phyloP scores from a whole-genome alignment of 2,329 filamentous ascomycete species.

The Allantophomopsis lycopodina region DNA sequence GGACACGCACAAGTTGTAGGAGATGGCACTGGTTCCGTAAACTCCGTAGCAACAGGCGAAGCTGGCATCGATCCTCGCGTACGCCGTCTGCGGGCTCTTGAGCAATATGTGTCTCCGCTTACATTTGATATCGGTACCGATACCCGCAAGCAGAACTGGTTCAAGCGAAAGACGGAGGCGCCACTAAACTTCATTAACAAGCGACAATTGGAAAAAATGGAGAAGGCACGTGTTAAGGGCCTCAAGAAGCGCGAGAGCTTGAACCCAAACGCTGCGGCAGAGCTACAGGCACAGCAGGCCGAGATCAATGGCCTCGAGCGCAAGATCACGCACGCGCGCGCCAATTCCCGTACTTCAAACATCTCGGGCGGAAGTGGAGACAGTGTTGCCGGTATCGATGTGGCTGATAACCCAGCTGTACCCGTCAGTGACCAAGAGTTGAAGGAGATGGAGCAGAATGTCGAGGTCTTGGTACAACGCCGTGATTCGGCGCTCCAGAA shows the following conservation, averaged over 20 bases:
- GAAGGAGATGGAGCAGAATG: constrained; percentile 3
- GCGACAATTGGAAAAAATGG: constrained; percentile 5
- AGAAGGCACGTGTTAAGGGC: constrained; percentile 2
- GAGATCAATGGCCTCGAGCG: constrained; percentile 4
- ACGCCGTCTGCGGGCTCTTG: constrained; percentile 8
- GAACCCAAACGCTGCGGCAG: constrained; percentile 1
- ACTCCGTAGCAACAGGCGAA: neutral
- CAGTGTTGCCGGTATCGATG: too few relatives aligned
- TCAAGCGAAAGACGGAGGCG: constrained; percentile 6
- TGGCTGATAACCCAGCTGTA: neutral
- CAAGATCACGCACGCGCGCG: constrained; percentile 1
- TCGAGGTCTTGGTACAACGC: constrained; percentile 2
- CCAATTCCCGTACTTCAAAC: too few relatives aligned
- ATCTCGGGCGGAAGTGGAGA: too few relatives aligned
- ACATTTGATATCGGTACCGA: constrained; percentile 9
- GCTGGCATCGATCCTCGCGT: constrained; percentile 7
- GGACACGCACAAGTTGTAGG: neutral
- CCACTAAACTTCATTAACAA: constrained; percentile 9
- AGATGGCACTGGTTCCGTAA: too few relatives aligned
- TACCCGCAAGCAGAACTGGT: constrained; percentile 3
- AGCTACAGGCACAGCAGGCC: constrained; percentile 1
- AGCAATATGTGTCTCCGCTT: constrained; percentile 9
- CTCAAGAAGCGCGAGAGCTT: constrained; percentile 2
- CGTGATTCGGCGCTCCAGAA: constrained; percentile 10
- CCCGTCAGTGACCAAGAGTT: neutral